Evolutionary conservation across 352 stramenopile genomes (phyloP), one percentile per base, ranked within the genome.

Genomic region (Pythium rhizo-oryzae): DNA sequence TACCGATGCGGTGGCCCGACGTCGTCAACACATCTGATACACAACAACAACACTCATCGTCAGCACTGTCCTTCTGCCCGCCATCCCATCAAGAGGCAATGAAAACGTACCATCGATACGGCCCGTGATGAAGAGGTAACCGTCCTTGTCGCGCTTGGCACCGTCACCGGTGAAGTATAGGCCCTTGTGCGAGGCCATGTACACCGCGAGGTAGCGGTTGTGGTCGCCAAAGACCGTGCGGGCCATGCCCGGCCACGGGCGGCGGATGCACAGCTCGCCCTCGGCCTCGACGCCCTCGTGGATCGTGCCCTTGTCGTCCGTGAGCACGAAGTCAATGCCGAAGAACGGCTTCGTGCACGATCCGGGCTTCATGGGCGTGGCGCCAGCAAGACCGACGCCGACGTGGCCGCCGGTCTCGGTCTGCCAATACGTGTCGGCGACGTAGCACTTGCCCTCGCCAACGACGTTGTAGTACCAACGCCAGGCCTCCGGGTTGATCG

Each of bases 111-210:
- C 77, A 76, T 99, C 97, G 50, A 99, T 97, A 59, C 97, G 93
- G 3, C 97, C 98, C 46, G 96, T 99, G 75, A 99, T 99, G 76
- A 97, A 99, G 81, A 99, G 98, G 81, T 97, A 99, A 39, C 97
- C 97, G 70, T 99, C 96, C 58, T 87, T 84, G 70, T 98, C 94
- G 33, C 92, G 84, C 41, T 77, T 78, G 65, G 77, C 89, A 28
- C 94, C 93, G 52, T 98, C 94, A 21, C 94, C 94, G 0, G 94
- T 98, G 68, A 98, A 99, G 80, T 99, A 99, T 66, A 99, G 97
- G 12, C 95, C 93, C 61, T 97, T 93, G 83, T 99, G 99, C 8
- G 95, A 95, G 35, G 92, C 81, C 76, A 99, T 96, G 85, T 99
- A 99, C 30, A 98, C 95, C 23, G 82, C 90, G 53, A 99, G 67